Percentiles rank a stretch among this genome's conserved stretches.
phyloP scores from a whole-genome alignment of 371 early-diverging fungal species.

The Mortierella sp. region DNA sequence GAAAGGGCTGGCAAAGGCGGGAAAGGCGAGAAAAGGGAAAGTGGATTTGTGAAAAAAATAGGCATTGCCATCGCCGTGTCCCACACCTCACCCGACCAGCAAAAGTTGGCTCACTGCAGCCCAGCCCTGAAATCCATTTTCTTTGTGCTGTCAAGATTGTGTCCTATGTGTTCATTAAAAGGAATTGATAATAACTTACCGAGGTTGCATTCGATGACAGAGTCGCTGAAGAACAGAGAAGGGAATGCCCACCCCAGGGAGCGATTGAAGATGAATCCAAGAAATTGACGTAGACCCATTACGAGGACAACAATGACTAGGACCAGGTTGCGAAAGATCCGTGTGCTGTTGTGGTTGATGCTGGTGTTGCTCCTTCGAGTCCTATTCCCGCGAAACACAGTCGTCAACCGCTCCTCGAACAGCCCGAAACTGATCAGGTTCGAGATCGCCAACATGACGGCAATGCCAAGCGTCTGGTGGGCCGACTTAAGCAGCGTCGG shows the following conservation, averaged over 20 bases:
- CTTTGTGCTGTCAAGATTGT: no score
- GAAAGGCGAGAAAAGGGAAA: neutral
- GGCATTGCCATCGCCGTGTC: neutral
- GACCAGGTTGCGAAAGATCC: constrained; percentile 42
- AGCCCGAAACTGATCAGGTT: constrained; percentile 34
- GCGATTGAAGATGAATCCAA: constrained; percentile 69
- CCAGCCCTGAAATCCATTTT: neutral
- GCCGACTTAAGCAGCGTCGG: constrained; percentile 21
- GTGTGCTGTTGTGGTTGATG: constrained; percentile 18
- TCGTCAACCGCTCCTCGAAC: constrained; percentile 49
- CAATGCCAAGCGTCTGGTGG: constrained; percentile 19
- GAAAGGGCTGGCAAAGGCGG: neutral
- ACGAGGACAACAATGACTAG: constrained; percentile 41
- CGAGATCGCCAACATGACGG: constrained; percentile 23
- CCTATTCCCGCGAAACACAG: constrained; percentile 2
- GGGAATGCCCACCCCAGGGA: constrained; percentile 72
- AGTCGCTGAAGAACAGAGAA: constrained; percentile 68
- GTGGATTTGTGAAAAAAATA: neutral
- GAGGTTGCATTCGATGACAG: constrained; percentile 71
- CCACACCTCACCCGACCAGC: neutral
- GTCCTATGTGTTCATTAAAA: no score
- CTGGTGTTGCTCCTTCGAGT: neutral
- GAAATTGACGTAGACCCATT: constrained; percentile 53
- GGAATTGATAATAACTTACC: constrained; percentile 55
- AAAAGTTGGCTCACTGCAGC: neutral